These are phyloP conservation scores for Apiospora hydei DNA, from an alignment of 2,329 filamentous ascomycete species.

Conservation along the genomic window DNA sequence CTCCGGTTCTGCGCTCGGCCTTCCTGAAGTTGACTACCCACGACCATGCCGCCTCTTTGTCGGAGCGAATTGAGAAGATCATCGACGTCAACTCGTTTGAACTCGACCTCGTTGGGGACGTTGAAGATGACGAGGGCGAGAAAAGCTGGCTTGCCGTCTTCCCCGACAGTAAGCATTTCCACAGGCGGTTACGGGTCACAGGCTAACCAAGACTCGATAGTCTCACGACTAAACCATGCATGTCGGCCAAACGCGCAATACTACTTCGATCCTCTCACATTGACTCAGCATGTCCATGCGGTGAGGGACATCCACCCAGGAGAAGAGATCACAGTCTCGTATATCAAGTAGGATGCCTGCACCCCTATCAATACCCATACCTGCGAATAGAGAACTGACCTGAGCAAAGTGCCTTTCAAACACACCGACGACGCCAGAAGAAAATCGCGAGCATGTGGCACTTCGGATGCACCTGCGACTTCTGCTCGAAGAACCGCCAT, in stretches of 20 bases:
- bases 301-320: slow-evolving; percentile 48
- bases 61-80: slow-evolving; percentile 45
- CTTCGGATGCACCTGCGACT: slow-evolving; percentile 49
- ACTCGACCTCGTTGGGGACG: slow-evolving; percentile 41
- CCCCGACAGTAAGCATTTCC: slow-evolving; percentile 36
- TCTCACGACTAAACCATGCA: slow-evolving; percentile 54
- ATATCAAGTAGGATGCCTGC: slow-evolving; percentile 44
- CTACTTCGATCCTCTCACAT: slow-evolving; percentile 47
- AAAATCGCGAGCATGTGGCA: slow-evolving; percentile 47
- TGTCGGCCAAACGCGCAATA: slow-evolving; percentile 54
- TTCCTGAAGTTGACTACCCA: slow-evolving; percentile 49
- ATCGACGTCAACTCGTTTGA: slow-evolving; percentile 49
- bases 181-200: no score
- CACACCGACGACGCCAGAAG: slow-evolving; percentile 37
- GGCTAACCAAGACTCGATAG: slow-evolving; percentile 25
- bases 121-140: slow-evolving; percentile 32
- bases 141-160: slow-evolving; percentile 46
- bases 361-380: background rate
- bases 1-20: slow-evolving; percentile 38
- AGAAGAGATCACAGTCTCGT: slow-evolving; percentile 53
- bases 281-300: slow-evolving; percentile 49
- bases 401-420: slow-evolving; percentile 36
- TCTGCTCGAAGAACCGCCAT: slow-evolving; percentile 42
- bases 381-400: background rate
- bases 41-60: slow-evolving; percentile 33